These are phyloP conservation scores for Albizia julibrissin DNA, from an alignment of 306 rosid species.

Conservation along the genomic window DNA sequence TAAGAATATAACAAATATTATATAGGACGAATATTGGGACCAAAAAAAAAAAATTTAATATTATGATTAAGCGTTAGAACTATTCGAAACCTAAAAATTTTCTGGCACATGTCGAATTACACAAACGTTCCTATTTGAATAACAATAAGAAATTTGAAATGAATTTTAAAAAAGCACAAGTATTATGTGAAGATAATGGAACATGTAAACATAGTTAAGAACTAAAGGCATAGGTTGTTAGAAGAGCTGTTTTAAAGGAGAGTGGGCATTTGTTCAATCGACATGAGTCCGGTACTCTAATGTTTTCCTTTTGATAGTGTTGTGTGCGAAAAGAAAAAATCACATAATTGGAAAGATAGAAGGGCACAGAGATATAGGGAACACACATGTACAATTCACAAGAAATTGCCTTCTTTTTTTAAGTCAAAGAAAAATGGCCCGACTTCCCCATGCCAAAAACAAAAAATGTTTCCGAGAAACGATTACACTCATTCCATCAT, in stretches of 20 bases:
- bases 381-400: slow-evolving; percentile 22
- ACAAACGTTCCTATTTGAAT: not conserved
- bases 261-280: not conserved
- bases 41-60: not conserved
- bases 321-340: not conserved
- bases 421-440: not conserved
- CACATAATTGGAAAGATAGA: not conserved
- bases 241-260: not conserved
- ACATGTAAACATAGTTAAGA: not conserved
- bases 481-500: slow-evolving; percentile 43
- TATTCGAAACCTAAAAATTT: not conserved
- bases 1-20: not conserved
- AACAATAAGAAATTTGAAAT: not conserved
- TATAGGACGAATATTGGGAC: not conserved
- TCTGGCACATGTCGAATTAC: not conserved
- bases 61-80: not conserved
- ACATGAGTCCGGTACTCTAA: not conserved
- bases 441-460: slow-evolving; percentile 43
- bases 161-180: not conserved
- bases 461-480: slow-evolving; percentile 46
- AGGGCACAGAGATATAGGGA: not conserved
- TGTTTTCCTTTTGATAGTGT: not conserved
- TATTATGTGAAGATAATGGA: not conserved
- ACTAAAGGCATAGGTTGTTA: not conserved
- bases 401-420: slow-evolving; percentile 17